Conservation (phyloP, 2,329 filamentous ascomycete species). For the Hymenoscyphus fraxineus region DNA sequence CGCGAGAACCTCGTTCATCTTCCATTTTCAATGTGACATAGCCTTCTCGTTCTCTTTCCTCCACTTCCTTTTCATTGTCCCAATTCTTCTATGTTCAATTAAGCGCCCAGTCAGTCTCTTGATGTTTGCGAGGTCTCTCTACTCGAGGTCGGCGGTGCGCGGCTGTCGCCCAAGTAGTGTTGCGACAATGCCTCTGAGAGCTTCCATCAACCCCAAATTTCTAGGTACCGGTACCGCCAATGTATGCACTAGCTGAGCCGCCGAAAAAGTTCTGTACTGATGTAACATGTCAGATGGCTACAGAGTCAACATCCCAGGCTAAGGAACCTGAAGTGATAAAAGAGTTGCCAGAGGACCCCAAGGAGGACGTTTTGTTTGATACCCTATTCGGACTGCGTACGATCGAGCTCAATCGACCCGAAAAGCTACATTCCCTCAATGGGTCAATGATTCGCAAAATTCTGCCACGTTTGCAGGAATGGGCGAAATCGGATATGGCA, state of each 20-base stretch:
- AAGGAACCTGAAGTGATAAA: conserved; percentile 29
- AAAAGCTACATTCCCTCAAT: conserved; percentile 88
- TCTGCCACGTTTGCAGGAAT: conserved; percentile 81
- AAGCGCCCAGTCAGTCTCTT: conserved; percentile 33
- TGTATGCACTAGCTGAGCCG: not conserved
- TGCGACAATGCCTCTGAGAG: conserved; percentile 71
- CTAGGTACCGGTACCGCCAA: not conserved
- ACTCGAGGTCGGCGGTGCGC: conserved; percentile 48
- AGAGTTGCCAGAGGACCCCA: conserved; percentile 57
- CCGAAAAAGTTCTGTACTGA: conserved; percentile 16
- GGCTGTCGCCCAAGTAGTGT: conserved; percentile 40
- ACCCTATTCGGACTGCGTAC: conserved; percentile 85
- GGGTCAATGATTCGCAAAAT: conserved; percentile 96
- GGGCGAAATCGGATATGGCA: conserved; percentile 90
- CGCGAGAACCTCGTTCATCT: conserved; percentile 8
- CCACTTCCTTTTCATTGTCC: conserved; percentile 14
- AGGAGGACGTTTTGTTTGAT: conserved; percentile 90
- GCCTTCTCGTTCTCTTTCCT: not conserved
- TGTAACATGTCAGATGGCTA: conserved; percentile 10
- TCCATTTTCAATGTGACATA: not conserved
- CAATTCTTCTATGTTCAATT: conserved; percentile 13
- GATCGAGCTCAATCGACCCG: conserved; percentile 89
- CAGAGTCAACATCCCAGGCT: not conserved
- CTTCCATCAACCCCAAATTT: conserved; percentile 32
- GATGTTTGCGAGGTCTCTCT: conserved; percentile 56